Base-by-base conservation (phyloP, 2,329 filamentous ascomycete species). In the Diaporthe citri region DNA sequence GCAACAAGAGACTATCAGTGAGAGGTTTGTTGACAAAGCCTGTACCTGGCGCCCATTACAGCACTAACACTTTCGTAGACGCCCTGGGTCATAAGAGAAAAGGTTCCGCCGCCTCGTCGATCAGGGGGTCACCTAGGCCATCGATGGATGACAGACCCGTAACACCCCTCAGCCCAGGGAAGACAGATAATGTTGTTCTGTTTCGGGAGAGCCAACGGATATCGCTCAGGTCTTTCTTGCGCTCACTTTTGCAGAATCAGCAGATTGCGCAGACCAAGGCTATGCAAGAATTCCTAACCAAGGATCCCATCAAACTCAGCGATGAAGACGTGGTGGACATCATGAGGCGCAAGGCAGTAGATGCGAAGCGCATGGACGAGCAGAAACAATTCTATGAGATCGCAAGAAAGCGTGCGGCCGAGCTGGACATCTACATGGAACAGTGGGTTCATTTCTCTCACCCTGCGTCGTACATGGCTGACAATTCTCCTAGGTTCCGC, bases 371-470 rank as follows among this genome's bases (percentile, higher is more conserved):
- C 59, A 90, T 98, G 71, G 94, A 97, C 80, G 97, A 99, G 83
- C 97, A 99, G 82, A 94, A 92, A 82, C 91, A 92, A 78, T 99
- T 99, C 82, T 99, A 98, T 83, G 96, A 99, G 82, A 96, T 99
- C 81, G 97, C 97, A 12, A 89, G 95, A 78, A 93, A 95, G 83
- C 92, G 97, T 78, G 97, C 97, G 2, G 93, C 94, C 7, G 97
- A 98, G 81, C 88, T 99, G 69, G 97, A 99, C 83, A 94, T 97
- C 34, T 98, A 98, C 82, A 99, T 99, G 97, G 97, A 99, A 84
- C 85, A 97, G 92, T 95, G 84, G 84, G 92, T 86, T 55, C 55
- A 51, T 13, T 34, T 69, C 57, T 70, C 43, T 64, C 25, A 67
- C 43, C 7, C 52, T 71, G 25, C 34, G 48, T 48, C 10, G 39